Evolutionary conservation across 805 yeast genomes (phyloP), one percentile per base, ranked within the genome.

Genomic region (Starmera quercuum): DNA sequence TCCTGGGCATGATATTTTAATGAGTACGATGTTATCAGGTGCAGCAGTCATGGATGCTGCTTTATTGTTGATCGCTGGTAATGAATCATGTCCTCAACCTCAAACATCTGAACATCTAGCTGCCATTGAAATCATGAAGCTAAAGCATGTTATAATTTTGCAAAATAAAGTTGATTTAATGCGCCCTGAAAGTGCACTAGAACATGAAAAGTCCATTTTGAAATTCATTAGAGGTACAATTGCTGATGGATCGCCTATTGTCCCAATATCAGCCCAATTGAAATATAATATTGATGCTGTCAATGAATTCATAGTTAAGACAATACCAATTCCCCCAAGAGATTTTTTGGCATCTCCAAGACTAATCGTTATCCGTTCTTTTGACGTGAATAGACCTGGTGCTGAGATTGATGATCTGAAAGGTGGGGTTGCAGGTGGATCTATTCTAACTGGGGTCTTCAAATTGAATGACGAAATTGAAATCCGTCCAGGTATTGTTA

Each of bases 21-120:
- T 92, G 99, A 87, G 97, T 74, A 92, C 99, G 47, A 92, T 92
- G 99, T 79, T 92, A 76, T 88, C 97, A 30, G 99, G 99, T 59
- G 99, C 99, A 24, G 99, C 99, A 13, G 99, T 92, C 45, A 92
- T 92, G 99, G 99, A 92, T 65, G 99, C 99, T 37, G 99, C 99
- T 3, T 70, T 92, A 41, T 70, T 92, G 56, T 73, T 92, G 46
- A 81, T 92, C 58, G 99, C 98, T 20, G 98, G 97, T 64, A 92
- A 92, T 61, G 99, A 92, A 73, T 78, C 95, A 36, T 92, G 99
- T 71, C 99, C 99, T 41, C 99, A 92, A 71, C 99, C 99, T 29
- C 99, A 92, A 70, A 92, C 99, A 13, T 83, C 95, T 11, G 99
- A 92, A 69, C 99, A 92, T 71, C 75, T 92, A 66, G 99, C 99